A percentile compares a stretch with the other conserved stretches of the same genome.
Conservation (phyloP, 2,329 filamentous ascomycete species). For the Aspergillus caelatus region DNA sequence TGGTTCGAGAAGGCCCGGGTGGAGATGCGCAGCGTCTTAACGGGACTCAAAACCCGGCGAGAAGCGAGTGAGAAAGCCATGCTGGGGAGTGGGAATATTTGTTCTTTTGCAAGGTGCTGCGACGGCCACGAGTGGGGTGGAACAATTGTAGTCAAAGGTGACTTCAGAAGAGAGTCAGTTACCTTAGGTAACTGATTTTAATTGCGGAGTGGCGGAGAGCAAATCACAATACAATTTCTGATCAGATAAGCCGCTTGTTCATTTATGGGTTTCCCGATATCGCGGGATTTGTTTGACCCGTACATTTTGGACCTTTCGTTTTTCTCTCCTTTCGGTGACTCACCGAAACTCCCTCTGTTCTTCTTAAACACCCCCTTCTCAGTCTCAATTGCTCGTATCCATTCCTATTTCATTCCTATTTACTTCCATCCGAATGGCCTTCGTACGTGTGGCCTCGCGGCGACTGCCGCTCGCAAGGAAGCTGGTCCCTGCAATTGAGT, state of each 20-base stretch:
- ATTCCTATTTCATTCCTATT: neutral
- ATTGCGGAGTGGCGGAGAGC: constrained; percentile 18
- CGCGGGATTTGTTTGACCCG: constrained; percentile 29
- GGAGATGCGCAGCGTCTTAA: constrained; percentile 28
- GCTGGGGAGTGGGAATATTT: neutral
- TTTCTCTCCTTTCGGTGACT: constrained; percentile 3
- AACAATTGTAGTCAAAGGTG: neutral
- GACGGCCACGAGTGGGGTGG: neutral
- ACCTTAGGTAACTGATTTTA: neutral
- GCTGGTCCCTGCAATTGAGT: constrained; percentile 34
- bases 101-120: neutral
- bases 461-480: constrained; percentile 35
- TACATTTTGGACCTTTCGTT: constrained; percentile 8
- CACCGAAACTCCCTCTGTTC: constrained; percentile 7
- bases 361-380: constrained; percentile 4
- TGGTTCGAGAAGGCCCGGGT: constrained; percentile 32
- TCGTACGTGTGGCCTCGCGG: constrained; percentile 39
- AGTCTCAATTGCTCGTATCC: neutral
- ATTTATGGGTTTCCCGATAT: constrained; percentile 26
- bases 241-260: constrained; percentile 18
- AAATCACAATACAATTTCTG: neutral
- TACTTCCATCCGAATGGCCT: constrained; percentile 28
- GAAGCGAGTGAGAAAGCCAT: constrained; percentile 25
- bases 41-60: constrained; percentile 48
- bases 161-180: constrained; percentile 1